phyloP scores from a whole-genome alignment of 2,329 filamentous ascomycete species.

The Phoma sp. region DNA sequence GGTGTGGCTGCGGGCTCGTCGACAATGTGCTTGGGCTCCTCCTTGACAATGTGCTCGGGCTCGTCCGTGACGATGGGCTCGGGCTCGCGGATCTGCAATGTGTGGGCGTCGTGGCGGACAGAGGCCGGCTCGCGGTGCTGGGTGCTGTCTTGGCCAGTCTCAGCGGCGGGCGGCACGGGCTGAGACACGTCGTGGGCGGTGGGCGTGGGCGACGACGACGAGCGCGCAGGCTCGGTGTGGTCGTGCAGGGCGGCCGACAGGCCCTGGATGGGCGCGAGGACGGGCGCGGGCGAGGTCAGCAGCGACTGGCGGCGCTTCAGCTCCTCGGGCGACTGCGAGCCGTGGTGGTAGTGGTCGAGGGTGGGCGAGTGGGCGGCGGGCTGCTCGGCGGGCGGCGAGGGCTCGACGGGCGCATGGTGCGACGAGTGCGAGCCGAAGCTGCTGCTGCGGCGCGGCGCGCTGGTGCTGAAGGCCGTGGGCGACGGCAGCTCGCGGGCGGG shows the following conservation, averaged over 20 bases:
- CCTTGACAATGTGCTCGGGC: too few relatives aligned
- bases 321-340: slow-evolving; percentile 55
- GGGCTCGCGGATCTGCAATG: slow-evolving; percentile 35
- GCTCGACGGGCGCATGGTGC: slow-evolving; percentile 49
- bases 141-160: slow-evolving; percentile 24
- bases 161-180: slow-evolving; percentile 20
- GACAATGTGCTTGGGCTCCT: slow-evolving; percentile 36
- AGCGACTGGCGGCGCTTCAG: slow-evolving; percentile 48
- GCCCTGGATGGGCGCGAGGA: slow-evolving; percentile 53
- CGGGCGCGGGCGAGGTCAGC: slow-evolving; percentile 41
- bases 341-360: slow-evolving; percentile 57
- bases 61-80: slow-evolving; percentile 51
- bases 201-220: slow-evolving; percentile 6
- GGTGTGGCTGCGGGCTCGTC: slow-evolving; percentile 49
- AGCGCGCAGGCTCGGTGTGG: slow-evolving; percentile 23
- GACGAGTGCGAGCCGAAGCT: slow-evolving; percentile 45
- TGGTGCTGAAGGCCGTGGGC: slow-evolving; percentile 33
- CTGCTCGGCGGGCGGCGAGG: slow-evolving; percentile 47
- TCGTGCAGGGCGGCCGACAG: slow-evolving; percentile 35
- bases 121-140: slow-evolving; percentile 44
- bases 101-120: slow-evolving; percentile 37
- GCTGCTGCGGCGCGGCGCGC: slow-evolving; percentile 43
- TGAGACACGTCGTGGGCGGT: slow-evolving; percentile 39
- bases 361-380: slow-evolving; percentile 52
- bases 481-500: slow-evolving; percentile 40